Evolutionary conservation across 768 basidiomycete genomes (phyloP), one percentile per base, ranked within the genome.

Genomic region (Termitomyces sp.): DNA sequence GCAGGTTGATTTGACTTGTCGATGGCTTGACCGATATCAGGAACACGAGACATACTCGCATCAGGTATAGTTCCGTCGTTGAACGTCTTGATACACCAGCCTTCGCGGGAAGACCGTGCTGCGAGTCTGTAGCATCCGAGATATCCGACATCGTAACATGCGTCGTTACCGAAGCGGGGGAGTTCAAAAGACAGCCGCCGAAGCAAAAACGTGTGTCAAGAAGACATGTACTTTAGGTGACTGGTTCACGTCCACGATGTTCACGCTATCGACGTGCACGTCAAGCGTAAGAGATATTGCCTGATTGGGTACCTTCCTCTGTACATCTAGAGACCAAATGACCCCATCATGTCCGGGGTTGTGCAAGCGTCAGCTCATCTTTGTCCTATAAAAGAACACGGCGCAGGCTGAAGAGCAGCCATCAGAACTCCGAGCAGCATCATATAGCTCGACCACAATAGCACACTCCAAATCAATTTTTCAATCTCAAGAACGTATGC

Each of bases 281-380:
- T 51, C 50, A 50, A 24, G 28, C 32, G 28, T 32, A 18, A 11
- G 32, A 50, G 18, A 33, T 33, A 33, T 51, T 51, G 18, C 50
- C 32, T 5, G 18, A 33, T 51, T 18, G 33, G 33, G n/a, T 6
- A 11, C 33, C 50, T 51, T 55, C 39, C 55, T 45, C 15, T 54
- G 38, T 54, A 22, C 52, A 42, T 28, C 11, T n/a, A 32, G 44
- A 32, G 40, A 20, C 18, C 55, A 45, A 42, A 36, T 57, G 55
- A 57, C 55, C 16, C 44, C 55, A 57, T 33, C 44, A 44, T 46
- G 28, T 45, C 24, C 44, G 28, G 35, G 36, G 44, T 44, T 57
- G 39, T 45, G 32, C 32, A 42, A 46, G 20, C 44, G 20, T 46
- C 55, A 13, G 20, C 33, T 35, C 24, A 5, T 48, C n/a, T 33